Percentiles rank a stretch among this genome's conserved stretches.
Conservation (phyloP, 371 early-diverging fungal genomes). For the Rhizopus stolonifer region DNA sequence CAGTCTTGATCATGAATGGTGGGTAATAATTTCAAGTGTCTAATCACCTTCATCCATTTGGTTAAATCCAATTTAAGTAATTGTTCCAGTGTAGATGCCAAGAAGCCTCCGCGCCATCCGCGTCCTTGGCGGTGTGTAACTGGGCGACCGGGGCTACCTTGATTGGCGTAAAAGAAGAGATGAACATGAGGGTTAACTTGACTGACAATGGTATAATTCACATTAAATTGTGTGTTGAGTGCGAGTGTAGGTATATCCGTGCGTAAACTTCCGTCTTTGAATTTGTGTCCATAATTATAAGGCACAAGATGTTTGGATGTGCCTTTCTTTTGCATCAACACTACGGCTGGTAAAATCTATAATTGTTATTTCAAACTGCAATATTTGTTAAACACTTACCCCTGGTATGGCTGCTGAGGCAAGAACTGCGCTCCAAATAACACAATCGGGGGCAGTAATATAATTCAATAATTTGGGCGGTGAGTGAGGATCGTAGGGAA, state of each 20-base stretch:
- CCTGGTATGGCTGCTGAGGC: slow-evolving; percentile 57
- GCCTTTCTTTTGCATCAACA: slow-evolving; percentile 73
- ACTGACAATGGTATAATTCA: slow-evolving; percentile 86
- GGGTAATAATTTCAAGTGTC: slow-evolving; percentile 80
- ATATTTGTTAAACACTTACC: slow-evolving; percentile 25
- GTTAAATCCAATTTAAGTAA: slow-evolving; percentile 80
- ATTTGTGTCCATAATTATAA: slow-evolving; percentile 75
- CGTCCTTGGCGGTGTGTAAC: slow-evolving; percentile 57
- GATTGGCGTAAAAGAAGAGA: slow-evolving; percentile 78
- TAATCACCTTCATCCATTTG: slow-evolving; percentile 81
- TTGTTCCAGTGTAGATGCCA: slow-evolving; percentile 77
- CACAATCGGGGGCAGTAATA: slow-evolving; percentile 86
- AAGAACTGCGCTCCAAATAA: slow-evolving; percentile 79
- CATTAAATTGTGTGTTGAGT: slow-evolving; percentile 78
- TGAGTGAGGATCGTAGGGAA: slow-evolving; percentile 75
- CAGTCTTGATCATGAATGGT: slow-evolving; percentile 75
- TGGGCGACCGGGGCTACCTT: slow-evolving; percentile 77
- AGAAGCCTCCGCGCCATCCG: slow-evolving; percentile 85
- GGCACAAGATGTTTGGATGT: slow-evolving; percentile 65
- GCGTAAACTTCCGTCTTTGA: slow-evolving; percentile 87
- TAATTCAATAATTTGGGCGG: slow-evolving; percentile 85
- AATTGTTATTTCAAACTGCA: no score
- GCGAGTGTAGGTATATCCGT: slow-evolving; percentile 83
- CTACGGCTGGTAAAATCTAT: slow-evolving; percentile 78
- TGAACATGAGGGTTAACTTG: slow-evolving; percentile 92